phyloP scores from a whole-genome alignment of 2,329 filamentous ascomycete species.

The Intubia oerlemansii region DNA sequence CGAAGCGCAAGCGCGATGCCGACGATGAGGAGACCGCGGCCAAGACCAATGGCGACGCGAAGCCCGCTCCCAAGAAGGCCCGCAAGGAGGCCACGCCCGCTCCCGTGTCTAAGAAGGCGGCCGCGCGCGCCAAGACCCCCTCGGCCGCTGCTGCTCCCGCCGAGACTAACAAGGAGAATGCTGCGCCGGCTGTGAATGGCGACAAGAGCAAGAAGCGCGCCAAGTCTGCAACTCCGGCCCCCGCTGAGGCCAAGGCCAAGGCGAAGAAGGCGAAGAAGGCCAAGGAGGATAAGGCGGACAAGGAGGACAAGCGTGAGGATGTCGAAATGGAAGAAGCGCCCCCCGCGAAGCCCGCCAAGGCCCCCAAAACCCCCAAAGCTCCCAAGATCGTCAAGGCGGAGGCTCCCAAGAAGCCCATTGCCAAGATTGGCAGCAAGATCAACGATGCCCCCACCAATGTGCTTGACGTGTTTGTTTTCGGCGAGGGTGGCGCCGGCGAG shows the following conservation, averaged over 20 bases:
- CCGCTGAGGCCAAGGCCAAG: conserved; percentile 5
- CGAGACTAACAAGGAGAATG: conserved; percentile 6
- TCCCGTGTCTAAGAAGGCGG: conserved; percentile 1
- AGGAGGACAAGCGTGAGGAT: too few relatives aligned
- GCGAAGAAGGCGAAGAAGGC: conserved; percentile 3
- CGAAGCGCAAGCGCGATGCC: conserved; percentile 5
- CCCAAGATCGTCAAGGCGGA: conserved; percentile 1
- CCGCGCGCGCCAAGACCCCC: conserved; percentile 3
- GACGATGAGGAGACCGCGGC: conserved; percentile 3
- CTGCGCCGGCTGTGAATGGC: conserved; percentile 6
- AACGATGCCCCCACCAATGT: conserved; percentile 40
- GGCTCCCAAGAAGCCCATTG: conserved; percentile 18
- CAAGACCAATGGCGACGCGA: conserved; percentile 6
- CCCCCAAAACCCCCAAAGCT: conserved; percentile 7
- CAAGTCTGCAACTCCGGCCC: conserved; percentile 3
- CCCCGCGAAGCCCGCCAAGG: conserved; percentile 6
- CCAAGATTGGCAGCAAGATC: conserved; percentile 19
- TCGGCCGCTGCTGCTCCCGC: too few relatives aligned
- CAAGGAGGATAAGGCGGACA: conserved; percentile 1
- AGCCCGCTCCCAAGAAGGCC: conserved; percentile 8
- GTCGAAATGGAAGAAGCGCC: conserved; percentile 4
- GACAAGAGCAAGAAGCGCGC: conserved; percentile 4
- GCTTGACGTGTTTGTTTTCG: conserved; percentile 61
- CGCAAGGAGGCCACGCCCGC: conserved; percentile 3
- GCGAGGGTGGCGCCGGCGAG: conserved; percentile 62